Evolutionary conservation across 805 yeast genomes (phyloP).

Genomic region (Saccharomyces eubayanus): DNA sequence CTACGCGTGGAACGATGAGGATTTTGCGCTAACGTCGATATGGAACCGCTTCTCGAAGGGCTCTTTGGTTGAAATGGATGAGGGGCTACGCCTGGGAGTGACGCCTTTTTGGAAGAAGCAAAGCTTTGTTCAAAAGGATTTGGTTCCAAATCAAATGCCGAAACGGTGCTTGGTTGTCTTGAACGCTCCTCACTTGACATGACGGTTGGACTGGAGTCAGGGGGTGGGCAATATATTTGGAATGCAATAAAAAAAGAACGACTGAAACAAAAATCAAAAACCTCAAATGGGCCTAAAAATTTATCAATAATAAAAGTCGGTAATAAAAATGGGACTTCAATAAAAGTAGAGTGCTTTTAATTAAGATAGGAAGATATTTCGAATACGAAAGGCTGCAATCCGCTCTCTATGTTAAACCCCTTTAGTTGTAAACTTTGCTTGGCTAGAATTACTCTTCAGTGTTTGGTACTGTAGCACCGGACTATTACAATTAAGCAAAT

Average conservation of each 20-base stretch:
- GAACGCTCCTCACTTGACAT: not conserved
- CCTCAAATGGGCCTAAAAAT: not conserved
- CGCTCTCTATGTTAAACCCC: not conserved
- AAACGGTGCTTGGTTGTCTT: conserved; percentile 5
- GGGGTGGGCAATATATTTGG: not conserved
- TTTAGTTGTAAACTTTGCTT: not conserved
- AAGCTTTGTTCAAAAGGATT: conserved; percentile 94
- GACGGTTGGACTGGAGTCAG: not conserved
- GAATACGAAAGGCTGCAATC: not conserved
- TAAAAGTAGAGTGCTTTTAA: not conserved
- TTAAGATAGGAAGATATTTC: not conserved
- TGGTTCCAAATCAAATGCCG: conserved; percentile 72
- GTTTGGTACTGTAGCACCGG: not conserved
- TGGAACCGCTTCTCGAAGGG: not conserved
- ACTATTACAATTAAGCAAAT: not conserved
- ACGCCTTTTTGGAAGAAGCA: conserved; percentile 43
- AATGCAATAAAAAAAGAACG: not conserved
- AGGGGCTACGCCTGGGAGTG: not conserved
- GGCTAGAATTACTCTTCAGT: not conserved
- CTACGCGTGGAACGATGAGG: not conserved
- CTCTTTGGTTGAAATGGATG: not conserved
- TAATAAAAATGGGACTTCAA: not conserved
- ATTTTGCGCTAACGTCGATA: not conserved
- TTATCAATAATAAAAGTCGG: not conserved
- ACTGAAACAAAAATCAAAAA: not conserved